Percentiles rank a stretch among this genome's conserved stretches.
These are phyloP conservation scores for Tricholoma hemisulphureum DNA, from an alignment of 768 basidiomycete species.

Conservation along the genomic window DNA sequence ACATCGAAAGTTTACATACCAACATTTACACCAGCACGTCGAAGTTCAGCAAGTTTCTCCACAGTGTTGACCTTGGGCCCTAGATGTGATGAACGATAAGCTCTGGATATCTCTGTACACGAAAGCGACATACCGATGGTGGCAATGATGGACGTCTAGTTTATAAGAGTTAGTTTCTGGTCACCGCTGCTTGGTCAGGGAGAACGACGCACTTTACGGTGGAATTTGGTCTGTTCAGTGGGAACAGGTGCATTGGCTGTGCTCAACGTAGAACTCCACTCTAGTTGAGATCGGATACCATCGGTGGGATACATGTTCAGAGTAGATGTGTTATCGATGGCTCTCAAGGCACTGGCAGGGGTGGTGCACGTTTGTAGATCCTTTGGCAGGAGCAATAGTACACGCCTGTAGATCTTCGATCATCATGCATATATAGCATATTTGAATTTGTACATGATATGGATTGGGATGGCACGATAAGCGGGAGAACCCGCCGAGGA, in stretches of 20 bases:
- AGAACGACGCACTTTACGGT: constrained; percentile 81
- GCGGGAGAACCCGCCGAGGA: not conserved
- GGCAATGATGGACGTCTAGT: constrained; percentile 95
- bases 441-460: not conserved
- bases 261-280: constrained; percentile 86
- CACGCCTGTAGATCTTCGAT: too few species aligned
- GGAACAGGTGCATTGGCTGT: constrained; percentile 69
- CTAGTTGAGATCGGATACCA: constrained; percentile 74
- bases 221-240: constrained; percentile 77
- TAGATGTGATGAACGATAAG: constrained; percentile 28
- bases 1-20: constrained; percentile 53
- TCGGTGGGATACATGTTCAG: constrained; percentile 54
- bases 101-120: constrained; percentile 7
- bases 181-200: not conserved
- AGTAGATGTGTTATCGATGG: not conserved
- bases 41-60: constrained; percentile 82
- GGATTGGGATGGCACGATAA: not conserved
- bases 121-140: constrained; percentile 77
- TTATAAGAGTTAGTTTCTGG: constrained; percentile 10
- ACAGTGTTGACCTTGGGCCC: constrained; percentile 93
- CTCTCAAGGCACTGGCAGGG: too few species aligned
- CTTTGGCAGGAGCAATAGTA: too few species aligned
- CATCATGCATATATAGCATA: too few species aligned
- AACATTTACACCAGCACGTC: constrained; percentile 94
- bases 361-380: too few species aligned